These are phyloP conservation scores for Silene conica DNA, from an alignment of 148 eudicot species.

Conservation along the genomic window DNA sequence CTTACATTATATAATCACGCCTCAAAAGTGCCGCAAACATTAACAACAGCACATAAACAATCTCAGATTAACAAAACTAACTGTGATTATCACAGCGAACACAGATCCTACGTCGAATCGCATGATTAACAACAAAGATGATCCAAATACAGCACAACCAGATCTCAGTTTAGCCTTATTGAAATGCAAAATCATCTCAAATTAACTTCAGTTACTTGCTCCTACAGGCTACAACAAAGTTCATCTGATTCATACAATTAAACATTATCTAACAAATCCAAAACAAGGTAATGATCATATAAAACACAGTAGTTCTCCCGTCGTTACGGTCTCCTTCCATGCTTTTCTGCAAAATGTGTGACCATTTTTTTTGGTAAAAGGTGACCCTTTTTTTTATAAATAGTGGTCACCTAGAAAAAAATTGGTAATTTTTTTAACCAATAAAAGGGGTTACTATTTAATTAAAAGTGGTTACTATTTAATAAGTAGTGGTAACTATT, in stretches of 20 bases:
- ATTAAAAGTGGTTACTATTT: no score
- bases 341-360: no score
- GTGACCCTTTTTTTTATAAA: no score
- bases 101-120: conserved; percentile 4
- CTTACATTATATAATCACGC: background rate
- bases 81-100: background rate
- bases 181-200: background rate
- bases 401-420: no score
- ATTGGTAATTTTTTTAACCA: no score
- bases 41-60: background rate
- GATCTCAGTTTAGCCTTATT: conserved; percentile 9
- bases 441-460: no score
- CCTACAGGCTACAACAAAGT: background rate
- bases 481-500: no score
- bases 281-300: background rate
- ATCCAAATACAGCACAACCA: conserved; percentile 1
- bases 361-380: no score
- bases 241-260: background rate
- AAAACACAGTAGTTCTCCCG: no score
- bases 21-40: background rate
- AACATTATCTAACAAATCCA: background rate
- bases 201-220: background rate
- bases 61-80: background rate
- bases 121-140: background rate
- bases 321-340: no score